Base-by-base conservation (phyloP, 495 filamentous ascomycete species). In the Annulohypoxylon bovei region DNA sequence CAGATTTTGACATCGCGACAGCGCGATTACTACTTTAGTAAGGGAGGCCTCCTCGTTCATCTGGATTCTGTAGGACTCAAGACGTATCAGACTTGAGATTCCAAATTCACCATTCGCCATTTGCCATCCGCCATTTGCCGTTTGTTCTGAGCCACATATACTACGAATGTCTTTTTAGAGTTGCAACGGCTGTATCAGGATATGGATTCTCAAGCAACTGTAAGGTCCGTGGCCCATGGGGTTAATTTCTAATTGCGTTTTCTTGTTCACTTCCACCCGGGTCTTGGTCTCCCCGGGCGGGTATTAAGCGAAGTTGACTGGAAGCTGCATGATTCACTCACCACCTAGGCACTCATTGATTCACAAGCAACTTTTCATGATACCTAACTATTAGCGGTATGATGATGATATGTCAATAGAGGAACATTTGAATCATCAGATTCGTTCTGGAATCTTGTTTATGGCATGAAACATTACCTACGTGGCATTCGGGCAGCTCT, bases 381-480 rank as follows among this genome's bases (percentile, higher is more conserved):
- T 27, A 27, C 20, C 12, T 49, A 27, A 49, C 12, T 49, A 27
- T 25, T 14, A 11, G 23, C 39, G 39, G 39, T 42, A 42, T 42
- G 37, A n/a, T n/a, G n/a, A 32, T 46, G 20, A 47, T 47, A 47
- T 47, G 44, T 11, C 44, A 47, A 25, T 25, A 47, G 18, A n/a
- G 9, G 8, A n/a, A n/a, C n/a, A n/a, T n/a, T n/a, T n/a, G 9
- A 47, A 47, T 50, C 22, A 50, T 50, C n/a, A 42, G 46, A 50
- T n/a, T 50, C 7, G 6, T 50, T 50, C 42, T 50, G 14, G 58
- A 62, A 62, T 50, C 44, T 39, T 37, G 42, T 49, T 62, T 62
- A 53, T 18, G 25, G 27, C 28, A 32, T 53, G 49, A 53, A 33
- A 53, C 49, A 53, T 53, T 28, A 28, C 44, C 30, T 62, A 62